Evolutionary conservation across 1,284 basidiomycete genomes (phyloP), one percentile per base, ranked within the genome.

Genomic region (Cystobasidium pallidum): DNA sequence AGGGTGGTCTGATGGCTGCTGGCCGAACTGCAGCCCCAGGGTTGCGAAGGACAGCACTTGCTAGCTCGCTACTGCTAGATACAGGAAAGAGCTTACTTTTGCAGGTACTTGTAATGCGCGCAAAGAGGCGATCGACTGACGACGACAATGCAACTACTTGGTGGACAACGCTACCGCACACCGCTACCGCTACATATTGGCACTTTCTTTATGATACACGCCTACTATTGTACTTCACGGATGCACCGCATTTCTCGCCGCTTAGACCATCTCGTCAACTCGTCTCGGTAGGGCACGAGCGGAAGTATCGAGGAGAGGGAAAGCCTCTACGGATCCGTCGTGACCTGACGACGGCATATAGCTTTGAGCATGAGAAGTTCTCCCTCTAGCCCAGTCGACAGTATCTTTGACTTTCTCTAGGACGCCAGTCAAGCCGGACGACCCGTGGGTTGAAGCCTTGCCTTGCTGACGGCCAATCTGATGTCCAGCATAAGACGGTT

Each of bases 401-500:
- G 3, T 54, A 19, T 39, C 57, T 52, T 36, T 57, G n/a, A n/a
- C 28, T 26, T 24, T 36, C 11, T 36, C 62, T 19, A 64, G 11
- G 15, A 36, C 21, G 47, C 45, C n/a, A 36, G 34, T 13, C 26
- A 64, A 8, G 17, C 3, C 10, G 28, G n/a, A n/a, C n/a, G n/a
- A n/a, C 45, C 21, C 24, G 45, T 19, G 8, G 19, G 7, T 13
- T 28, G 36, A 21, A 19, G 3, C 41, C 7, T 57, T 26, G 34
- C 45, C 67, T 51, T 52, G 59, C 13, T 36, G 30, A 13, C 21
- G 15, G 32, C n/a, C 32, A 34, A 58, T 41, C 7, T 41, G 43
- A 3, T 3, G 43, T 6, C 19, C 43, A n/a, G 11, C n/a, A n/a
- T n/a, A 8, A 11, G 32, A 36, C 8, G 81, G 81, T 28, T 78